phyloP scores from a whole-genome alignment of 805 yeast genomes.

The Metschnikowia proteae region DNA sequence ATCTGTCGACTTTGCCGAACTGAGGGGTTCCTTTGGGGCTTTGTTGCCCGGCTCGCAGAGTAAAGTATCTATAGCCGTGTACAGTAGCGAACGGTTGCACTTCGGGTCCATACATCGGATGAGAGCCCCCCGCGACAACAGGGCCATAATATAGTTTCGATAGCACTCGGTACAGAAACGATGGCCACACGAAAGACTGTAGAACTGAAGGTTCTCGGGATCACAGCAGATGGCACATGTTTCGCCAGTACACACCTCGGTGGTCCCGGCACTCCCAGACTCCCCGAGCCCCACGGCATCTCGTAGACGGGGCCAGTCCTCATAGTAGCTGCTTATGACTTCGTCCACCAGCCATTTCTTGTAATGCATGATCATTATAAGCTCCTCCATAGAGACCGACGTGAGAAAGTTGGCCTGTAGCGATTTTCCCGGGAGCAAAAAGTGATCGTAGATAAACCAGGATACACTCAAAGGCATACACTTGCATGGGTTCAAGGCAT shows the following conservation, averaged over 20 bases:
- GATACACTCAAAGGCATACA: constrained; percentile 12
- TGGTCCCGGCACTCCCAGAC: not conserved
- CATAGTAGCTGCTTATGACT: constrained; percentile 35
- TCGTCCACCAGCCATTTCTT: constrained; percentile 40
- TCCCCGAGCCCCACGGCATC: constrained; percentile 27
- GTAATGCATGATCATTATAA: constrained; percentile 33
- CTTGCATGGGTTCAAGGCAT: constrained; percentile 5
- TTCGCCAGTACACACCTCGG: constrained; percentile 20
- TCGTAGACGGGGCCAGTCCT: constrained; percentile 24
- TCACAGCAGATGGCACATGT: constrained; percentile 75
- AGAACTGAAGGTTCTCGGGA: constrained; percentile 34
- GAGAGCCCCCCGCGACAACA: constrained; percentile 39
- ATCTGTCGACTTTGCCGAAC: not conserved
- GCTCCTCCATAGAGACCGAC: constrained; percentile 27
- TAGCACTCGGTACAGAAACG: constrained; percentile 69
- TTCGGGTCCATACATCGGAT: constrained; percentile 66
- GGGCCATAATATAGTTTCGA: constrained; percentile 50
- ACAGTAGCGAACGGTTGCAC: constrained; percentile 44
- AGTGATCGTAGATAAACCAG: constrained; percentile 23
- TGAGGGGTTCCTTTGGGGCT: not conserved
- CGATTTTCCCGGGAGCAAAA: constrained; percentile 21
- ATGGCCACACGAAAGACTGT: constrained; percentile 65
- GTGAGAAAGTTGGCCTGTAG: constrained; percentile 26
- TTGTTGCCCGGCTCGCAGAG: not conserved
- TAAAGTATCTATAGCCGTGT: constrained; percentile 33